A percentile compares a stretch with the other conserved stretches of the same genome.
Evolutionary conservation across 805 yeast species (phyloP).

Genomic region (Saturnispora quitensis): DNA sequence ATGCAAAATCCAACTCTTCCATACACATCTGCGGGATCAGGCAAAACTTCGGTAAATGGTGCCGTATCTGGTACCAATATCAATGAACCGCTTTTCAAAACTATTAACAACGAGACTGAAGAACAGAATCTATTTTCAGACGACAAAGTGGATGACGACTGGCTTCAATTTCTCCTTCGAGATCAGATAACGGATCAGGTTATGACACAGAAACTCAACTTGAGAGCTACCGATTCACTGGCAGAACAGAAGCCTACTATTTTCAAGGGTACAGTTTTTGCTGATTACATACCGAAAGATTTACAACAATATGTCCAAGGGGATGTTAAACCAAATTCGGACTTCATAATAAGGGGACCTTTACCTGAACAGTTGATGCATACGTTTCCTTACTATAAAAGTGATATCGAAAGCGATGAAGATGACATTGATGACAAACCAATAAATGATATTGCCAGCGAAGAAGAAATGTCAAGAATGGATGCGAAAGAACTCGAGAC

Average conservation of each 20-base stretch:
- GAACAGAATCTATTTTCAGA: slow-evolving; percentile 11
- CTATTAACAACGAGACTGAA: neutral
- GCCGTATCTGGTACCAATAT: neutral
- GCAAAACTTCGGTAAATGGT: neutral
- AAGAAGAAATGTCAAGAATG: neutral
- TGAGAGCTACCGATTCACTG: neutral
- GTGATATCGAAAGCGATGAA: slow-evolving; percentile 18
- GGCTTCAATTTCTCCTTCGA: slow-evolving; percentile 26
- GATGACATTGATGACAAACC: slow-evolving; percentile 1
- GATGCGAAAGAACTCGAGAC: slow-evolving; percentile 6
- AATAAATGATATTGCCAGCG: neutral
- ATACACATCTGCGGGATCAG: slow-evolving; percentile 6
- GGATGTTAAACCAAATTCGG: slow-evolving; percentile 18
- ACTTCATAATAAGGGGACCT: slow-evolving; percentile 28
- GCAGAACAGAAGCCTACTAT: slow-evolving; percentile 14
- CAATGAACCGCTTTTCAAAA: neutral
- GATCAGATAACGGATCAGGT: slow-evolving; percentile 15
- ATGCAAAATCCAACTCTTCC: slow-evolving; percentile 18
- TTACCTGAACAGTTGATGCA: slow-evolving; percentile 26
- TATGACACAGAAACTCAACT: slow-evolving; percentile 4
- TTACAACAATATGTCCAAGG: slow-evolving; percentile 13
- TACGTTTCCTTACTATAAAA: slow-evolving; percentile 25
- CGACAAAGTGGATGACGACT: slow-evolving; percentile 24
- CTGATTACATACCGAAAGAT: slow-evolving; percentile 23
- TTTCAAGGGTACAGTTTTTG: slow-evolving; percentile 22